phyloP scores from a whole-genome alignment of 176 grass and related monocot genomes.

The Raddia guianensis region DNA sequence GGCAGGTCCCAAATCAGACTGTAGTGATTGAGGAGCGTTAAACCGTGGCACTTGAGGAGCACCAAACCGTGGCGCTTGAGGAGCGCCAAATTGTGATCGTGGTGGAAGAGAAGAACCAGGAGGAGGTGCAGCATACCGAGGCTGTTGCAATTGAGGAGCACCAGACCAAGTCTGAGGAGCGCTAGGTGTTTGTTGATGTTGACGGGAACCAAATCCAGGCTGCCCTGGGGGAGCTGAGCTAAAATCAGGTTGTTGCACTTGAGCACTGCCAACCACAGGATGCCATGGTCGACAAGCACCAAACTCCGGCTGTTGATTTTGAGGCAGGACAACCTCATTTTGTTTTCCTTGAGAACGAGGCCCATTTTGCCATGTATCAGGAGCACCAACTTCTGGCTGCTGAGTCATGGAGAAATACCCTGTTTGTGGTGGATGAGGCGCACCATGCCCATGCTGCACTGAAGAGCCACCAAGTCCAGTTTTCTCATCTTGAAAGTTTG shows the following conservation, averaged over 20 bases:
- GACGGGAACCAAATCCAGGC: neutral
- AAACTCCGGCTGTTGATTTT: conserved; percentile 9
- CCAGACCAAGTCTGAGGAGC: neutral
- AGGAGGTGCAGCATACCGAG: conserved; percentile 1
- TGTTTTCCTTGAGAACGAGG: conserved; percentile 21
- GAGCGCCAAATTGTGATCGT: neutral
- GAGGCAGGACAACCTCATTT: neutral
- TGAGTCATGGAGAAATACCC: conserved; percentile 6
- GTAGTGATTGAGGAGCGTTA: conserved; percentile 43
- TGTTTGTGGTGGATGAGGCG: neutral
- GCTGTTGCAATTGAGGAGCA: conserved; percentile 29
- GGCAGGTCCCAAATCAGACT: conserved; percentile 10
- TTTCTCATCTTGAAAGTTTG: neutral
- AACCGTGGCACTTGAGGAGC: conserved; percentile 32
- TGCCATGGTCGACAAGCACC: conserved; percentile 20
- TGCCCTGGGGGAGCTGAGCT: conserved; percentile 10
- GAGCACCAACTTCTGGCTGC: neutral
- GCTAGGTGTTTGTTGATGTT: neutral
- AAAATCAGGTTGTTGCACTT: conserved; percentile 34
- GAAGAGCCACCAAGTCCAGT: neutral
- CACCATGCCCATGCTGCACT: neutral
- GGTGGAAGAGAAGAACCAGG: neutral
- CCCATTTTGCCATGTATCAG: conserved; percentile 13
- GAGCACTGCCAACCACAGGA: neutral
- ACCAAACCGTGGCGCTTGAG: conserved; percentile 36